Evolutionary conservation across 768 basidiomycete genomes (phyloP), one percentile per base, ranked within the genome.

Genomic region (Coprinopsis marcescibilis): DNA sequence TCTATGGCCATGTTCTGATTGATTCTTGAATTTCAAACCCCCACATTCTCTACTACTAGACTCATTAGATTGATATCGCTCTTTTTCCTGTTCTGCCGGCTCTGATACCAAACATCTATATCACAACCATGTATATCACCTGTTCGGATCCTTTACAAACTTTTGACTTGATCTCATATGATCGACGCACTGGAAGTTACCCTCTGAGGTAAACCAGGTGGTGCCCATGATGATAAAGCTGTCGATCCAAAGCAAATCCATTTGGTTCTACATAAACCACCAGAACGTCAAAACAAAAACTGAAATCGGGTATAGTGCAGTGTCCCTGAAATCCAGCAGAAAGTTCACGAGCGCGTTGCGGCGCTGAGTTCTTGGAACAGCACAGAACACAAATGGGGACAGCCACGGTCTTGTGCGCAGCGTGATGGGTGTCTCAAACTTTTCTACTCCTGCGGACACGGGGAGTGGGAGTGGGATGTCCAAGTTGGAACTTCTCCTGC

Each of bases 261-360:
- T 8, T 8, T n/a, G 8, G 5, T 38, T 48, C 35, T 43, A 35
- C 36, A 38, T 44, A 34, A 45, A 39, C 34, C 37, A 51, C 26
- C 30, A 59, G 4, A 69, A 67, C 37, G 71, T 60, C 19, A 66
- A 13, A n/a, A 62, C 54, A 53, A 77, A 74, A 14, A 69, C 48
- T 35, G 55, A 57, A 8, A 78, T 39, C 10, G 75, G 74, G 46
- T 71, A 69, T 14, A 69, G 37, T 4, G 74, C 71, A 40, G 76
- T 59, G 52, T 72, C 68, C 54, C 65, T 59, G 15, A 66, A 53
- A 54, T 76, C 75, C 7, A 57, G 61, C 36, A 73, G n/a, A 33
- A 63, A 63, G 11, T 63, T 60, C 27, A 51, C 38, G 24, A 62
- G 43, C 39, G 15, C 20, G 42, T 14, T 34, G 34, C 37, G 34